A percentile compares a stretch with the other conserved stretches of the same genome.
Conservation (phyloP, 2,329 filamentous ascomycete species). For the Fusarium mundagurra region DNA sequence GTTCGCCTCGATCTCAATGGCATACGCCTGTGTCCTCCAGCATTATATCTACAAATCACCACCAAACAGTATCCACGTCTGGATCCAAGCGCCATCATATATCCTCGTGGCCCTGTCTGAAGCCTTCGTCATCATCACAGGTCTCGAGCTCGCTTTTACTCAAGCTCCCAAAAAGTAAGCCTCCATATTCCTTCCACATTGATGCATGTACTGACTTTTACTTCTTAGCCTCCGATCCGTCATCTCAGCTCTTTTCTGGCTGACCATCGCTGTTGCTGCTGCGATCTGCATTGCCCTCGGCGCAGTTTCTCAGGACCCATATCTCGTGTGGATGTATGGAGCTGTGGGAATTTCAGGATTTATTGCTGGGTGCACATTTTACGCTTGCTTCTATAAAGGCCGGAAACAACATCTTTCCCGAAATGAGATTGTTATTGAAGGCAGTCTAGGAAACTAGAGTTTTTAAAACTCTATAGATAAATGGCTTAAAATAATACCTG, state of each 20-base stretch:
- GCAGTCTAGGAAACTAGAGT: neutral
- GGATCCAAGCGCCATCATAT: neutral
- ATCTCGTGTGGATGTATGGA: conserved; percentile 8
- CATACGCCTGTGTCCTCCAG: neutral
- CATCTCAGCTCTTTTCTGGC: conserved; percentile 5
- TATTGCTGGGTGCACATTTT: neutral
- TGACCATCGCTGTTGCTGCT: neutral
- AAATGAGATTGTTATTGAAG: neutral
- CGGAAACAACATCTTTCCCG: neutral
- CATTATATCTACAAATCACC: conserved; percentile 2
- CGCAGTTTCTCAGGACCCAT: neutral
- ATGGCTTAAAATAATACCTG: too few relatives aligned
- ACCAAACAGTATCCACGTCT: neutral
- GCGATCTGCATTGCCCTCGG: neutral
- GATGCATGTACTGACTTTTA: neutral
- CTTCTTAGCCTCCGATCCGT: neutral
- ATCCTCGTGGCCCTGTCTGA: neutral
- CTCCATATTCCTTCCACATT: rapidly evolving
- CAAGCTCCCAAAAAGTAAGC: conserved; percentile 3
- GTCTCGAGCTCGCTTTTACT: neutral
- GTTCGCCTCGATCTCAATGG: conserved; percentile 4
- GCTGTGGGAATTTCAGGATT: neutral
- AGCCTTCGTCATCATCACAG: neutral
- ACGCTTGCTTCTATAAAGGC: neutral
- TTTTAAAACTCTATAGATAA: too few relatives aligned